Percentiles rank a stretch among this genome's conserved stretches.
These are phyloP conservation scores for Pisolithus albus DNA, from an alignment of 768 basidiomycete genomes.

Conservation along the genomic window DNA sequence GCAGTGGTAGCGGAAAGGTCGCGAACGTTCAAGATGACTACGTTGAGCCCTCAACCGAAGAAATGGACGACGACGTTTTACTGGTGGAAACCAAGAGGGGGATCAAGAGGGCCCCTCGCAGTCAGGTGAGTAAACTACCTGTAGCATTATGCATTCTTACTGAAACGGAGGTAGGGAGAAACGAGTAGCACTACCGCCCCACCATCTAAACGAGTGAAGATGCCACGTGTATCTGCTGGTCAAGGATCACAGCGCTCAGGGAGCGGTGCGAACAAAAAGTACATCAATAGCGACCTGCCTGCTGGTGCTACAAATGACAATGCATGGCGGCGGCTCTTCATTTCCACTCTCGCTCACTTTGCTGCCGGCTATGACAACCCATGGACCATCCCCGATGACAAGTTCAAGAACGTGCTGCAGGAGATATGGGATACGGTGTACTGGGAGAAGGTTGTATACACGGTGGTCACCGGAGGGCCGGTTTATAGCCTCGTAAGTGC, in stretches of 20 bases:
- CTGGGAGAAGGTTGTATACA: conserved; percentile 1
- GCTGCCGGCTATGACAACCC: conserved; percentile 3
- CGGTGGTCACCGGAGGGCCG: neutral
- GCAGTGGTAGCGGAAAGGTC: neutral
- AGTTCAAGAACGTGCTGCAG: conserved; percentile 4
- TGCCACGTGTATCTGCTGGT: neutral
- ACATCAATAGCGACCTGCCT: conserved; percentile 6
- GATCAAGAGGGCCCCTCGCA: neutral
- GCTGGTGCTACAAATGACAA: neutral
- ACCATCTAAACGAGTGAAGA: neutral
- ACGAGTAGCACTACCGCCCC: neutral
- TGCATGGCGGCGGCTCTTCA: conserved; percentile 1
- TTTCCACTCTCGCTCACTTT: conserved; percentile 4
- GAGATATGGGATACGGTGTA: conserved; percentile 5
- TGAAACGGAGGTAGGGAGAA: neutral
- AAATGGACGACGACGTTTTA: too few relatives aligned
- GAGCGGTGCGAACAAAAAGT: conserved; percentile 4
- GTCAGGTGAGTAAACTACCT: neutral
- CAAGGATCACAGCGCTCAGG: neutral
- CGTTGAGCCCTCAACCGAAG: too few relatives aligned
- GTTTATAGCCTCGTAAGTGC: conserved; percentile 1
- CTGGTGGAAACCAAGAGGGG: too few relatives aligned
- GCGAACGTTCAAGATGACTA: neutral
- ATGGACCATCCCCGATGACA: conserved; percentile 2
- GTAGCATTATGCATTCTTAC: neutral